Evolutionary conservation across 306 rosid genomes (phyloP), one percentile per base, ranked within the genome.

Genomic region (Casuarina glauca): DNA sequence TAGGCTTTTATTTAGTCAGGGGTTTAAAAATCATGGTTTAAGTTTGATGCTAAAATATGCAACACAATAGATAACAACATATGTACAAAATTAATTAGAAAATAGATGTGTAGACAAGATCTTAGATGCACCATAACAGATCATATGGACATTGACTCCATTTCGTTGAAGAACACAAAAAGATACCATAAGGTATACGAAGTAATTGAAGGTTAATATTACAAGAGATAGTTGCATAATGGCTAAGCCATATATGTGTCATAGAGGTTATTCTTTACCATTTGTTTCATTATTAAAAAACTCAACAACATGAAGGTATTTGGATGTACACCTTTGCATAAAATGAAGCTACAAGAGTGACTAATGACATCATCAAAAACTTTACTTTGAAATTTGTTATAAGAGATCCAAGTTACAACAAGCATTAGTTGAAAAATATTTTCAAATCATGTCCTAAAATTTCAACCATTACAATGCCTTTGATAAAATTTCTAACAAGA

Each of bases 101-200:
- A 66, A 20, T 26, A 81, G 50, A 57, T 44, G 81, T 78, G 54
- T 70, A 41, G 84, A 70, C 46, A 72, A 71, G 80, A 94, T 97
- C 98, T 94, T 94, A 61, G 97, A 94, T 73, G 97, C 98, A 75
- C 98, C 98, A 84, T 94, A 97, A 71, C 97, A 94, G 82, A 94
- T 94, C 98, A 94, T 94, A 89, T 94, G 98, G 84, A 94, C 98
- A 82, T 90, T 94, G 85, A 92, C 91, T 53, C 92, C 93, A 78
- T 80, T 93, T 57, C 88, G 83, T 63, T 89, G 94, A 75, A 94
- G 94, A 83, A 94, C 97, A 49, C 43, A 80, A 80, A 94, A 94
- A 61, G 88, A 94, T 94, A 88, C 81, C 78, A 86, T 46, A 85
- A 70, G 46, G 79, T 51, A 48, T 44, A 44, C 49, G 70, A 60